Evolutionary conservation across 192 early-diverging fungal genomes (phyloP).

Genomic region (Kappamyces sp.): DNA sequence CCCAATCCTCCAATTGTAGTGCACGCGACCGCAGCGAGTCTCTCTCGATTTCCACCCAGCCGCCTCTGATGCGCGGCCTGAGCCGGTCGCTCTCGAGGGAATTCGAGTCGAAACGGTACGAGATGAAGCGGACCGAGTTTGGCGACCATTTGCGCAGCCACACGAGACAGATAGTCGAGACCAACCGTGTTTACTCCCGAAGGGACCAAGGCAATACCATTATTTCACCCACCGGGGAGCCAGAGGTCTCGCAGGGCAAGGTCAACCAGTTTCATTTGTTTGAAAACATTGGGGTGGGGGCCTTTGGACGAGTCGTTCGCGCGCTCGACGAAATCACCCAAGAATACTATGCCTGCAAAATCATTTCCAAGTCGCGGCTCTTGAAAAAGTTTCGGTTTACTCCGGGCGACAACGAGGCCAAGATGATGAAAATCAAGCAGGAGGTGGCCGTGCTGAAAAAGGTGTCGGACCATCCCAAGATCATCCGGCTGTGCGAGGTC

Average conservation of each 20-base stretch:
- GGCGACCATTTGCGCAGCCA: background rate
- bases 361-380: conserved; percentile 49
- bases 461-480: conserved; percentile 52
- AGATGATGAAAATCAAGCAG: conserved; percentile 24
- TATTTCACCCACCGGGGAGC: conserved; percentile 16
- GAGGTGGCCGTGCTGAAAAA: conserved; percentile 60
- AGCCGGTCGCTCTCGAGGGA: conserved; percentile 11
- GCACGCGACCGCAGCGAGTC: too few species aligned
- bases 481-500: conserved; percentile 53
- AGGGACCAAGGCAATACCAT: conserved; percentile 1
- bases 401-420: background rate
- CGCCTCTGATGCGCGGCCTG: too few species aligned
- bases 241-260: conserved; percentile 38
- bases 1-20: too few species aligned
- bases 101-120: conserved; percentile 2
- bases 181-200: conserved; percentile 13
- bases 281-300: conserved; percentile 45
- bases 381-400: conserved; percentile 46
- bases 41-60: too few species aligned
- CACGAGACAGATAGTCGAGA: conserved; percentile 12
- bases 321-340: conserved; percentile 32
- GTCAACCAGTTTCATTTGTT: conserved; percentile 58
- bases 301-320: conserved; percentile 46
- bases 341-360: conserved; percentile 55
- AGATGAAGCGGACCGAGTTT: background rate